A percentile compares a stretch with the other conserved stretches of the same genome.
Conservation (phyloP, 164 flowering plant species). For the Umbilicus rupestris region DNA sequence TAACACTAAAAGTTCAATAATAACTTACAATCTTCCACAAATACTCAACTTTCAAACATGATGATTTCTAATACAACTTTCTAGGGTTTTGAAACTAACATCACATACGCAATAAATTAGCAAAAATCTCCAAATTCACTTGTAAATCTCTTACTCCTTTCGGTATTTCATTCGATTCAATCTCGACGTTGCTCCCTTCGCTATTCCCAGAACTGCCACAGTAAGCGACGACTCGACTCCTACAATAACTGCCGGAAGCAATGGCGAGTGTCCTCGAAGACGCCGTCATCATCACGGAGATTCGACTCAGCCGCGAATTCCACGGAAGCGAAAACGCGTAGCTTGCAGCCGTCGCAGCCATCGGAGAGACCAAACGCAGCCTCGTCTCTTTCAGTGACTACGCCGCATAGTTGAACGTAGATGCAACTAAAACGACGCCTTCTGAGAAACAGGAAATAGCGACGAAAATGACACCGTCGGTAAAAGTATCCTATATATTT, state of each 20-base stretch:
- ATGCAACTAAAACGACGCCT: too few species aligned
- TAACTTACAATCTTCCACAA: too few species aligned
- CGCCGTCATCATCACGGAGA: background rate
- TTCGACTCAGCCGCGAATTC: background rate
- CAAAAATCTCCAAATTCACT: background rate
- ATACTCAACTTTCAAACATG: too few species aligned
- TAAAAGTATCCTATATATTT: too few species aligned
- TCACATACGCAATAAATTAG: background rate
- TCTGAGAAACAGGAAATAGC: too few species aligned
- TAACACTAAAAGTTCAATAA: too few species aligned
- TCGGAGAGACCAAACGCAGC: background rate
- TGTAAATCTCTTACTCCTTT: background rate
- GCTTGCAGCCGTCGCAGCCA: background rate
- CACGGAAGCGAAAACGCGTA: background rate
- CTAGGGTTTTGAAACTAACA: background rate
- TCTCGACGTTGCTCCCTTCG: background rate
- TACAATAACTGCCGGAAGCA: background rate
- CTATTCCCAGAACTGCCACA: background rate
- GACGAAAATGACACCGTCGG: too few species aligned
- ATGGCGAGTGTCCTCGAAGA: background rate
- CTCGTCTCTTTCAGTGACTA: too few species aligned
- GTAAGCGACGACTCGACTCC: background rate
- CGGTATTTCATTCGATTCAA: background rate
- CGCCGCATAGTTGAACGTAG: too few species aligned
- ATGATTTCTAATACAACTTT: too few species aligned